Conservation (phyloP, 345 rosid genomes). For the Populus tremula region DNA sequence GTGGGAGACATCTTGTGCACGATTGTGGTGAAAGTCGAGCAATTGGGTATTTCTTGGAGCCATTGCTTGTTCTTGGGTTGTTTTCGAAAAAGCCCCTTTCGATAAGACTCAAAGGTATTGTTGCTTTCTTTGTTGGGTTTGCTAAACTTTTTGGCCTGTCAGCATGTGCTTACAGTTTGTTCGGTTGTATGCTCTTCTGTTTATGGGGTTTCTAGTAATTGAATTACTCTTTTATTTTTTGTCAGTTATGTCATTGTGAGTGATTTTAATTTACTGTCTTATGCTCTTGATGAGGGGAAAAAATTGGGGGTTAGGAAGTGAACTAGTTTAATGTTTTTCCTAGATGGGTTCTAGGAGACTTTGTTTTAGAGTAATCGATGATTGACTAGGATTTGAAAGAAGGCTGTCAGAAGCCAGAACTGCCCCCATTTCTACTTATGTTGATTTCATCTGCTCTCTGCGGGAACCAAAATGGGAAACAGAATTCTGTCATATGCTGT, state of each 20-base stretch:
- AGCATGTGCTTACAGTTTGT: neutral
- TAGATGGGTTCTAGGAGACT: neutral
- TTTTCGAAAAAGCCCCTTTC: slow-evolving; percentile 65
- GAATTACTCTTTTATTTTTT: neutral
- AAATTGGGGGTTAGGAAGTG: too few species aligned
- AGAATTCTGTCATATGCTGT: neutral
- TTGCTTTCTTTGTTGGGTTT: neutral
- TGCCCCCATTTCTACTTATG: neutral
- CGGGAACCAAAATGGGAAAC: neutral
- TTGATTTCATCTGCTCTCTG: neutral
- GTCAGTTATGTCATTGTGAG: neutral
- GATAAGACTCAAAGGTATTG: slow-evolving; percentile 67
- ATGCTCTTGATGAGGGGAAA: too few species aligned
- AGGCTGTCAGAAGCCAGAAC: neutral
- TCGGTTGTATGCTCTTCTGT: neutral
- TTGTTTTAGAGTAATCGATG: neutral
- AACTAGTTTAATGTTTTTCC: neutral
- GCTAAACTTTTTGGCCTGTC: neutral
- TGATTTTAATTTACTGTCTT: neutral
- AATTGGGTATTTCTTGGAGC: slow-evolving; percentile 84
- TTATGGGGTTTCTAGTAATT: neutral
- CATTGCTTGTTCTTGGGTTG: slow-evolving; percentile 69
- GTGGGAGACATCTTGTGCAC: slow-evolving; percentile 67
- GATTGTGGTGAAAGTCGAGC: slow-evolving; percentile 73
- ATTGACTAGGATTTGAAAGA: neutral